Evolutionary conservation across 108 stramenopile genomes (phyloP), one percentile per base, ranked within the genome.

Genomic region (Discostella pseudostelligera): DNA sequence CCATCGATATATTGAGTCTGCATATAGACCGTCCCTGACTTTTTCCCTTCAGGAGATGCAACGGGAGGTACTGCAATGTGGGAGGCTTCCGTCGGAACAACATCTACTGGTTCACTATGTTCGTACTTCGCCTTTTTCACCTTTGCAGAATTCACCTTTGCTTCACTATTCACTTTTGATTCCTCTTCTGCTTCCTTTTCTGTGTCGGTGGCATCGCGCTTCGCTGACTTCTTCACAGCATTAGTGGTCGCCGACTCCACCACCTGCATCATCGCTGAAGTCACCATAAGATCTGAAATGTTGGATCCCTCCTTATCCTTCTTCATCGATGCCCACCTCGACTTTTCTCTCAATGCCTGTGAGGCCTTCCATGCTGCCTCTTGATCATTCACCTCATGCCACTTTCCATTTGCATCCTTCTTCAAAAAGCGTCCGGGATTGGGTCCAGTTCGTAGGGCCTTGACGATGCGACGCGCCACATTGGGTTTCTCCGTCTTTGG

Each of bases 401-500:
- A 94, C 59, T 76, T 75, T 2, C 75, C 78, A 51, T 85, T 74
- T 8, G 80, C 72, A n/a, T 69, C 65, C 47, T 85, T 86, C 47
- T 77, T 82, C 26, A 94, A 72, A 63, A 94, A 94, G 3, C 89
- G 61, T 5, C 79, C 70, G 0, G 76, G 76, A 19, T 55, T 59
- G 16, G 20, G 21, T n/a, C 61, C 69, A 1, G 47, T 64, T 32
- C 75, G 58, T 28, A 84, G 79, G 36, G 69, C 67, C 46, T 57
- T 60, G 35, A 84, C 83, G 69, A 94, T 87, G 9, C 84, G 70
- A 8, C 82, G 81, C 10, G 93, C 84, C 14, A 94, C 89, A 22
- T 76, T 81, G 21, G 89, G 87, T 62, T 94, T 94, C 67, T 88
- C 88, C 53, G 78, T 78, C 43, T 89, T 90, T 48, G 70, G 61